A percentile compares a stretch with the other conserved stretches of the same genome.
These are phyloP conservation scores for Magnaporthiopsis poae DNA, from an alignment of 2,329 filamentous ascomycete genomes.

Conservation along the genomic window DNA sequence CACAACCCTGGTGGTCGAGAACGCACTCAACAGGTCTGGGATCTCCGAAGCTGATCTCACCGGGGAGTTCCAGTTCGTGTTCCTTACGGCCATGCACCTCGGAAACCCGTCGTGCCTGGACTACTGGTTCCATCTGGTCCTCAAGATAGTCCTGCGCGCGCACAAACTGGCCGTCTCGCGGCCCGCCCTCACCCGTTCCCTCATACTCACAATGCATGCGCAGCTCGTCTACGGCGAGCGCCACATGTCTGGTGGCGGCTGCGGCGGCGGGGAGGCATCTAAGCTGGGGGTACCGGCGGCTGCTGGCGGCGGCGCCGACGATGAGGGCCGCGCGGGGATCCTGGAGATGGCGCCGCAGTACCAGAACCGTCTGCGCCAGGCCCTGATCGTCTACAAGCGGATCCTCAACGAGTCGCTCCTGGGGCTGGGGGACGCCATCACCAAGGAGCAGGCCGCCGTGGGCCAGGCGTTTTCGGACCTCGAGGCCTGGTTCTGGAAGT, in stretches of 20 bases:
- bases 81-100: constrained; percentile 46
- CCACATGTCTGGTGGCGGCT: constrained; percentile 35
- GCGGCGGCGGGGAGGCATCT: constrained; percentile 25
- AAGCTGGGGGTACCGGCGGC: constrained; percentile 18
- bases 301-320: constrained; percentile 10
- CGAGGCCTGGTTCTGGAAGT: constrained; percentile 35
- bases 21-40: constrained; percentile 14
- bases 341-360: constrained; percentile 26
- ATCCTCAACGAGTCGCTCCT: constrained; percentile 39
- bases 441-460: constrained; percentile 32
- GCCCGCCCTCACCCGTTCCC: constrained; percentile 34
- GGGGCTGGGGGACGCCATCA: constrained; percentile 23
- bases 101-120: constrained; percentile 50
- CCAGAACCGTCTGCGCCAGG: constrained; percentile 29
- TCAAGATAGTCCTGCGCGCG: constrained; percentile 41
- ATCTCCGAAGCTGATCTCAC: constrained; percentile 34
- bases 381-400: constrained; percentile 45
- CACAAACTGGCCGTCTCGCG: constrained; percentile 32
- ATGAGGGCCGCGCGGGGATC: constrained; percentile 15
- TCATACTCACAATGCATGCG: constrained; percentile 42
- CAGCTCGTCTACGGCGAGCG: constrained; percentile 45
- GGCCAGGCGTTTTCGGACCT: constrained; percentile 39
- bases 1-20: constrained; percentile 17
- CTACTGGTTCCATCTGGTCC: constrained; percentile 50
- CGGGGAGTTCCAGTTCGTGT: constrained; percentile 53